Percentiles rank a stretch among this genome's conserved stretches.
Conservation (phyloP, 2,329 filamentous ascomycete genomes). For the Phoma sp. region DNA sequence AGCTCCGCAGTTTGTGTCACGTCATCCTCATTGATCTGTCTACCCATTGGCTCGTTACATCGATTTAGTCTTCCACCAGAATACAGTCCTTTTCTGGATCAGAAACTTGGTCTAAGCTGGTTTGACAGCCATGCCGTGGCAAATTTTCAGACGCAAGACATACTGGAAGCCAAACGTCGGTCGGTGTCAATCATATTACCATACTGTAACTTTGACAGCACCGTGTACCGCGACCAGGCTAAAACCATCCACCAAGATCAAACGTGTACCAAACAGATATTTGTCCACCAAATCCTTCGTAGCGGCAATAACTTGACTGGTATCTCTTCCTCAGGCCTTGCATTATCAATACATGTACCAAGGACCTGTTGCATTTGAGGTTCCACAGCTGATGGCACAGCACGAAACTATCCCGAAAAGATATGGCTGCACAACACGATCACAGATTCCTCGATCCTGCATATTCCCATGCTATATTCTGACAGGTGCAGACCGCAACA, state of each 20-base stretch:
- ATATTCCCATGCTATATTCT: conserved; percentile 1
- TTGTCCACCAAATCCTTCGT: too few species aligned
- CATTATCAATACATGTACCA: neutral
- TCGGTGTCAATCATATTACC: neutral
- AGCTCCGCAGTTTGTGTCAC: neutral
- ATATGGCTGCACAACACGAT: neutral
- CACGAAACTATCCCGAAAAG: neutral
- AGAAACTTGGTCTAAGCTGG: neutral
- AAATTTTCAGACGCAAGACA: neutral
- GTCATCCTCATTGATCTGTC: neutral
- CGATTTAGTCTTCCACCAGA: neutral
- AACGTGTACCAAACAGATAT: too few species aligned
- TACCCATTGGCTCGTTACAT: neutral
- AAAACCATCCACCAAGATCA: too few species aligned
- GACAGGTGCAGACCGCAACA: neutral
- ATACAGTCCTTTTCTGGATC: neutral
- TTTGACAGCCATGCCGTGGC: neutral
- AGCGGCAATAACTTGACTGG: too few species aligned
- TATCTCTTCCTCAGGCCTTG: neutral
- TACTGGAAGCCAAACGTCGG: neutral
- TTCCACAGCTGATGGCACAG: conserved; percentile 6
- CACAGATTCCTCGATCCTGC: conserved; percentile 1
- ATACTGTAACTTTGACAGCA: neutral
- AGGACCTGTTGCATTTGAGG: neutral
- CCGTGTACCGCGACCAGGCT: too few species aligned